These are phyloP conservation scores for Fusarium bulbicola DNA, from an alignment of 2,329 filamentous ascomycete genomes.

Conservation along the genomic window DNA sequence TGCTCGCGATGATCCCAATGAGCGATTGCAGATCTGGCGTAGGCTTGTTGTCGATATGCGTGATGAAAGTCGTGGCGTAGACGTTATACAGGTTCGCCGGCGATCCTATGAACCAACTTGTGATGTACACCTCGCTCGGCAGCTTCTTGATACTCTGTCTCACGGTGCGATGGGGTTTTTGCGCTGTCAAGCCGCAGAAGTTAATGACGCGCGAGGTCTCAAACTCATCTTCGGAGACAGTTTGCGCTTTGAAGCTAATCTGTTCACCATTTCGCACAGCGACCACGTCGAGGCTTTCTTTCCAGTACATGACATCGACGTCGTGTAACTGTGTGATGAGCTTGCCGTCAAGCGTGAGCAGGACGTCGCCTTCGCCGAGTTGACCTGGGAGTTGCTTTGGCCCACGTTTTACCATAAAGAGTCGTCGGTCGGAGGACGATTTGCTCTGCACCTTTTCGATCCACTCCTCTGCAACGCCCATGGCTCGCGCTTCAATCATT, in stretches of 20 bases:
- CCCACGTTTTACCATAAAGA: conserved; percentile 97
- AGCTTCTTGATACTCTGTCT: conserved; percentile 96
- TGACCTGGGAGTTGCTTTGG: conserved; percentile 62
- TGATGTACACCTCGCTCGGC: conserved; percentile 97
- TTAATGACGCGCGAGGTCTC: conserved; percentile 92
- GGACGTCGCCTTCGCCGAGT: conserved; percentile 88
- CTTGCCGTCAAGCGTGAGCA: conserved; percentile 88
- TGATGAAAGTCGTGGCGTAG: conserved; percentile 96
- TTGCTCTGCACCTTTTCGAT: conserved; percentile 91
- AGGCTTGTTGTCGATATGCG: conserved; percentile 87
- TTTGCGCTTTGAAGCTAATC: conserved; percentile 79
- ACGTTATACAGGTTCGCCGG: conserved; percentile 89
- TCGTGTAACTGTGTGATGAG: conserved; percentile 93
- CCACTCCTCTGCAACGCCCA: conserved; percentile 97
- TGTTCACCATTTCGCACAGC: conserved; percentile 89
- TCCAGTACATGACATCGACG: conserved; percentile 94
- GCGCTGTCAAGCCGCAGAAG: conserved; percentile 93
- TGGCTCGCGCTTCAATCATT: conserved; percentile 94
- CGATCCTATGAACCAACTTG: conserved; percentile 81
- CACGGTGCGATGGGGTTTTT: conserved; percentile 93
- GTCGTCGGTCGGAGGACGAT: conserved; percentile 87
- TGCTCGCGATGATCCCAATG: conserved; percentile 81
- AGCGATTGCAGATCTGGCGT: conserved; percentile 86
- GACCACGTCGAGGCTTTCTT: conserved; percentile 81
- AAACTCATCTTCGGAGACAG: conserved; percentile 86